phyloP scores from a whole-genome alignment of 1,139 yeast genomes.

The Lodderomyces margitis region DNA sequence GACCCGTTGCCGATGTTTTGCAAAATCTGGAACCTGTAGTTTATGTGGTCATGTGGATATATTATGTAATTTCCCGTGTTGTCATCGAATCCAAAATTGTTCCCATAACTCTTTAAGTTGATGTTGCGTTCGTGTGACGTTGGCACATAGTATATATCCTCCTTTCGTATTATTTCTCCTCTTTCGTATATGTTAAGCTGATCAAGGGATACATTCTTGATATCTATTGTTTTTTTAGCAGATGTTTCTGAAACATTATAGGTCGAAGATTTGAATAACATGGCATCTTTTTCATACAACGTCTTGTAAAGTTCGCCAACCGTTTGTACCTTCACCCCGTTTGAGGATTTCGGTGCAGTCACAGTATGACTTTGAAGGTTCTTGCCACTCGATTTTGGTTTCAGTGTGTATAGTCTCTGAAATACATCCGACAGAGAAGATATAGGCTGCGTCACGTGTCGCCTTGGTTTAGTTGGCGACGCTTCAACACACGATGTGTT shows the following conservation, averaged over 20 bases:
- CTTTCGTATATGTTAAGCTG: slow-evolving; percentile 48
- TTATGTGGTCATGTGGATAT: slow-evolving; percentile 66
- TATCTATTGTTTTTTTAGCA: slow-evolving; percentile 4
- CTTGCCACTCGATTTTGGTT: background rate
- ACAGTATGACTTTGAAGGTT: slow-evolving; percentile 5
- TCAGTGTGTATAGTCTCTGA: slow-evolving; percentile 12
- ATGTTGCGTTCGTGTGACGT: slow-evolving; percentile 24
- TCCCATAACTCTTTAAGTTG: slow-evolving; percentile 42
- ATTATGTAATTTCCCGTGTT: slow-evolving; percentile 60
- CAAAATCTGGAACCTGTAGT: slow-evolving; percentile 67
- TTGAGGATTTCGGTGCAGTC: slow-evolving; percentile 1
- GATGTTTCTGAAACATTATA: background rate
- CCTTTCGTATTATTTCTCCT: slow-evolving; percentile 48
- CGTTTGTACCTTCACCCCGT: slow-evolving; percentile 16
- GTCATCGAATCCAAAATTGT: slow-evolving; percentile 77
- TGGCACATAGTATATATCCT: slow-evolving; percentile 41
- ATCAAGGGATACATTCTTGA: slow-evolving; percentile 11
- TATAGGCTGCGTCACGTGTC: slow-evolving; percentile 12
- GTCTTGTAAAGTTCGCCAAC: slow-evolving; percentile 21
- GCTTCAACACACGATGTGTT: background rate
- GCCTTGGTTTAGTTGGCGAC: slow-evolving; percentile 13
- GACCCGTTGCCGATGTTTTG: slow-evolving; percentile 73
- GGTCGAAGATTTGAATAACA: slow-evolving; percentile 14
- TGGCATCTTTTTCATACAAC: slow-evolving; percentile 23
- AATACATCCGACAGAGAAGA: slow-evolving; percentile 11